phyloP scores from a whole-genome alignment of 2,329 filamentous ascomycete genomes.

The Stachybotrys elegans region DNA sequence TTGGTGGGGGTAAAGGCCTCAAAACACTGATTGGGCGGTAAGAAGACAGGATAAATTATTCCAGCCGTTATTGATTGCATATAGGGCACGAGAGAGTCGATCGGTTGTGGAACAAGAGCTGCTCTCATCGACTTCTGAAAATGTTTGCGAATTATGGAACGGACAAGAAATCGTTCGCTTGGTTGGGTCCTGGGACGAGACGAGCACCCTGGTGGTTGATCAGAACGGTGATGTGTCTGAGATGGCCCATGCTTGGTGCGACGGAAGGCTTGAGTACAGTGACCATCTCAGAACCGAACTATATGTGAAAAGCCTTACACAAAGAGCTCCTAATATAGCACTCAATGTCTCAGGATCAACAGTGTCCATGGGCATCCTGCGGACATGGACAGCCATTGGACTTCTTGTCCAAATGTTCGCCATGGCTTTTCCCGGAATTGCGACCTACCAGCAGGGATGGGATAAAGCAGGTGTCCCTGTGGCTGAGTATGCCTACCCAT shows the following conservation, averaged over 20 bases:
- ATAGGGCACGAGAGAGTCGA: background rate
- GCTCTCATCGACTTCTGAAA: conserved; percentile 4
- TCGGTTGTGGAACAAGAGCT: conserved; percentile 1
- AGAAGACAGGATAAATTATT: too few species aligned
- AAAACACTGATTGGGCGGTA: conserved; percentile 35
- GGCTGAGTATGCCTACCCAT: too few species aligned
- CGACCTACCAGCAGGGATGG: conserved; percentile 6
- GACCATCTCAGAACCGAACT: too few species aligned
- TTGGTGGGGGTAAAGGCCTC: conserved; percentile 33
- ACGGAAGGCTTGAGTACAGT: too few species aligned
- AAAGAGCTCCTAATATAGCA: too few species aligned
- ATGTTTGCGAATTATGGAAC: conserved; percentile 6
- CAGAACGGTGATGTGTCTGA: too few species aligned
- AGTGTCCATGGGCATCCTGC: too few species aligned
- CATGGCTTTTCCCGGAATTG: conserved; percentile 7
- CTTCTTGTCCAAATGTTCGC: conserved; percentile 17
- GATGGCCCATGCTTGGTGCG: too few species aligned
- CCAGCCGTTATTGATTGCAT: too few species aligned
- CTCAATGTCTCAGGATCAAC: background rate
- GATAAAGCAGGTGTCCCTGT: conserved; percentile 12
- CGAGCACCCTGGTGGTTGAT: too few species aligned
- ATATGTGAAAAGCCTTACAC: too few species aligned
- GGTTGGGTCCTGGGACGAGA: background rate
- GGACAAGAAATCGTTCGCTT: background rate
- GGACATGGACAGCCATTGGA: too few species aligned